These are phyloP conservation scores for Lepiota brunneoincarnata DNA, from an alignment of 768 basidiomycete genomes.

Conservation along the genomic window DNA sequence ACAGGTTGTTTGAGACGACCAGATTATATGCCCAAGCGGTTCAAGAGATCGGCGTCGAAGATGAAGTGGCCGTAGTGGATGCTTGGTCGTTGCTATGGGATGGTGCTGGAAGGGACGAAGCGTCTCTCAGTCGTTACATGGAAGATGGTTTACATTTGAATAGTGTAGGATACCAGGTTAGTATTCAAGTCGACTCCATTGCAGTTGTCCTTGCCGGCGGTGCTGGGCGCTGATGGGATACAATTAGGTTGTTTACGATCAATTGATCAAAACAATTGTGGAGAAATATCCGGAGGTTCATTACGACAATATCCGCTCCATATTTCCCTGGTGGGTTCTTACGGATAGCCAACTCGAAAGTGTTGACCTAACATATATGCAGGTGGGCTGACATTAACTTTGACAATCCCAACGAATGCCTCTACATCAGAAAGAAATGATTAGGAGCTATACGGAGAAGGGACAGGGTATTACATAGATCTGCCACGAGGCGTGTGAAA, in stretches of 20 bases:
- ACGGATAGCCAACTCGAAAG: too few relatives aligned
- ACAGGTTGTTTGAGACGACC: slow-evolving; percentile 63
- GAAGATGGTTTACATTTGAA: slow-evolving; percentile 83
- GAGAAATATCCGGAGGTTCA: slow-evolving; percentile 66
- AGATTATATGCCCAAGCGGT: slow-evolving; percentile 71
- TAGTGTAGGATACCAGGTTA: slow-evolving; percentile 68
- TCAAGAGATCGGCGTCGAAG: slow-evolving; percentile 51
- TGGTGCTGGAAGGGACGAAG: slow-evolving; percentile 63
- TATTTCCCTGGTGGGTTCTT: slow-evolving; percentile 58
- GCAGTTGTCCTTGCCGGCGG: not conserved
- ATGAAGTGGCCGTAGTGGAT: slow-evolving; percentile 65
- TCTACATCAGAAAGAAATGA: slow-evolving; percentile 17
- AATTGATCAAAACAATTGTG: slow-evolving; percentile 54
- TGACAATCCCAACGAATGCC: slow-evolving; percentile 21
- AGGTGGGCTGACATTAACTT: slow-evolving; percentile 40
- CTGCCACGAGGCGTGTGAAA: not conserved
- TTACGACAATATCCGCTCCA: slow-evolving; percentile 53
- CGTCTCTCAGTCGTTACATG: slow-evolving; percentile 48
- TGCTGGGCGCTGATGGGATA: slow-evolving; percentile 4
- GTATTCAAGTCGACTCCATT: slow-evolving; percentile 20
- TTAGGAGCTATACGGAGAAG: not conserved
- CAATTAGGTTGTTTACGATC: slow-evolving; percentile 62
- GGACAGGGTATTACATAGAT: slow-evolving; percentile 3
- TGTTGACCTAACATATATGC: not conserved
- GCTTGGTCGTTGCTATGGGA: slow-evolving; percentile 73